phyloP scores from a whole-genome alignment of 306 rosid species.

The Trifolium fragiferum region DNA sequence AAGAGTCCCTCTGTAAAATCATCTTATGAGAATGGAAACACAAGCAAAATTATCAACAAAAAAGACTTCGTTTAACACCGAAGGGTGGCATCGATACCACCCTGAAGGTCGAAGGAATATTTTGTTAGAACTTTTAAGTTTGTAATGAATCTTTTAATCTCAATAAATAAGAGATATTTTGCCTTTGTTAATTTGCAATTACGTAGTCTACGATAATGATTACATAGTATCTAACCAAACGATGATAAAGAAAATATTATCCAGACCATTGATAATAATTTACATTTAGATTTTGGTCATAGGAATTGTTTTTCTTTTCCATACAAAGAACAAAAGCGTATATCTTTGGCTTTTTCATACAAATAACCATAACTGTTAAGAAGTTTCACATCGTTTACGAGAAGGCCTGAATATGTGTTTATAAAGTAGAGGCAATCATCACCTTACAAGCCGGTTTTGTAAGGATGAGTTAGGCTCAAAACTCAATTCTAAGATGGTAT shows the following conservation, averaged over 20 bases:
- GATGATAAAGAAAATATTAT: too few species aligned
- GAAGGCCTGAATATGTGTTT: too few species aligned
- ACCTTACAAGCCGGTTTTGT: too few species aligned
- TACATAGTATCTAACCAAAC: background rate
- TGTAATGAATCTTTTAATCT: conserved; percentile 35
- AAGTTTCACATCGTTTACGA: too few species aligned
- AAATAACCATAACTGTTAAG: too few species aligned
- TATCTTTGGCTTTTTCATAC: background rate
- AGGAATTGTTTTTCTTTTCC: background rate
- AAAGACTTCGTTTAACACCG: background rate
- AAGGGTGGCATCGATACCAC: background rate
- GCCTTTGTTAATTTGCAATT: background rate
- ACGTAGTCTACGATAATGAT: background rate
- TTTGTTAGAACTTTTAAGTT: conserved; percentile 22
- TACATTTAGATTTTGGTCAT: background rate
- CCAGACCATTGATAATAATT: background rate
- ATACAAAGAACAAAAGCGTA: background rate
- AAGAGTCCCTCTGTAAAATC: background rate
- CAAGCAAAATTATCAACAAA: background rate
- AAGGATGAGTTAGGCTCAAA: too few species aligned
- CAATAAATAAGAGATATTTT: conserved; percentile 1
- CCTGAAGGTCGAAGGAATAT: conserved; percentile 1
- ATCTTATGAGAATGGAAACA: conserved; percentile 5
- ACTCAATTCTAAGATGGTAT: too few species aligned
- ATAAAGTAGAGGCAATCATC: too few species aligned